Conservation (phyloP, 2,329 filamentous ascomycete genomes). For the Zarea fungicola region DNA sequence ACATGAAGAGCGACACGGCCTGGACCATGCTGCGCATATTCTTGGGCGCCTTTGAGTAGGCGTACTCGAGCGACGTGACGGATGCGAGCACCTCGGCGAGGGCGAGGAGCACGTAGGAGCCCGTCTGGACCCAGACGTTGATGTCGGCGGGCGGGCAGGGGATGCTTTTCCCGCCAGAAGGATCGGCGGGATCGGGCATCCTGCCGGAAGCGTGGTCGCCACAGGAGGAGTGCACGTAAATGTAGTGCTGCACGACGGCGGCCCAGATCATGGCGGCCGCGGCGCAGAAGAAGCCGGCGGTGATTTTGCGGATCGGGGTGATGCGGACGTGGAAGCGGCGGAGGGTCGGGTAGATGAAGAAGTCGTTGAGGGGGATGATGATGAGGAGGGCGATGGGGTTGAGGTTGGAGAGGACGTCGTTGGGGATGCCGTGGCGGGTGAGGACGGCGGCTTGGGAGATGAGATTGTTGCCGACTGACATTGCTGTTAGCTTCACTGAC, state of each 20-base stretch:
- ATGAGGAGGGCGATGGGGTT: conserved; percentile 71
- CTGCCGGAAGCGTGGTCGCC: conserved; percentile 36
- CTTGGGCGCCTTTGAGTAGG: conserved; percentile 68
- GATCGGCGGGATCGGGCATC: conserved; percentile 12
- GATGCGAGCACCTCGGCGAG: conserved; percentile 45
- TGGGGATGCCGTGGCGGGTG: conserved; percentile 65
- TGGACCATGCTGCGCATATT: conserved; percentile 74
- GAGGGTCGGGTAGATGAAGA: conserved; percentile 61
- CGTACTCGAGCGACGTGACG: conserved; percentile 63
- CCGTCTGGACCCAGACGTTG: conserved; percentile 58
- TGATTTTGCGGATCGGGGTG: conserved; percentile 71
- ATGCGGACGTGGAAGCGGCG: conserved; percentile 60
- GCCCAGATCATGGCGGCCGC: conserved; percentile 55
- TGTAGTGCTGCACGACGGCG: conserved; percentile 51
- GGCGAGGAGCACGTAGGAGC: conserved; percentile 44
- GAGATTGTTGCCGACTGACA: conserved; percentile 53
- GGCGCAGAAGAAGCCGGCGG: conserved; percentile 61
- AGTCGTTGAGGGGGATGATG: conserved; percentile 66
- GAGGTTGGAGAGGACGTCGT: conserved; percentile 70
- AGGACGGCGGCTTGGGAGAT: conserved; percentile 60
- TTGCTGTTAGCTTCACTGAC: conserved; percentile 13
- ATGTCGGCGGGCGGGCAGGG: conserved; percentile 45
- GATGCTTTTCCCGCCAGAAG: conserved; percentile 29
- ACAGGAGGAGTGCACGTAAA: conserved; percentile 60
- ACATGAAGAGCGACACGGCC: conserved; percentile 63